phyloP scores from a whole-genome alignment of 768 basidiomycete genomes.

The Naematelia aurantialba region DNA sequence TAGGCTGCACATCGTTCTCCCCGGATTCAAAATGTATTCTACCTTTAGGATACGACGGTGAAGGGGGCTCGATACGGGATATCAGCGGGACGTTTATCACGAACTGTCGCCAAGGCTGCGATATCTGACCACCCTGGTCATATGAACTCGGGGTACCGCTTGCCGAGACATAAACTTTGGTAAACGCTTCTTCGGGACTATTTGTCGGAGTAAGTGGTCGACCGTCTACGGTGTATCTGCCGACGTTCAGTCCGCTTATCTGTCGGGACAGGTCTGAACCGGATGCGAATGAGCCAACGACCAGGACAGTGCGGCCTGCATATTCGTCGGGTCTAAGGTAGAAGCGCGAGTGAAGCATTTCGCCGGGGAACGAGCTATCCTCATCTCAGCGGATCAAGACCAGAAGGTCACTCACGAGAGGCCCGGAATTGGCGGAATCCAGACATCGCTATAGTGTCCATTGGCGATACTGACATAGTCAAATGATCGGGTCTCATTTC shows the following conservation, averaged over 20 bases:
- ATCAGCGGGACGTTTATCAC: slow-evolving; percentile 38
- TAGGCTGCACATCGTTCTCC: slow-evolving; percentile 10
- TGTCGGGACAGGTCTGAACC: slow-evolving; percentile 50
- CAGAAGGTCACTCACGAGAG: slow-evolving; percentile 29
- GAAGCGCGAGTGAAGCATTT: slow-evolving; percentile 48
- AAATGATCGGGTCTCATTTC: slow-evolving; percentile 26
- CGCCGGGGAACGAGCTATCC: slow-evolving; percentile 39
- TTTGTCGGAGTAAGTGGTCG: slow-evolving; percentile 1
- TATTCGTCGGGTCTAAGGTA: slow-evolving; percentile 43
- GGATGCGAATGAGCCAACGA: slow-evolving; percentile 51
- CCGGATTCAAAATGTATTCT: slow-evolving; percentile 41
- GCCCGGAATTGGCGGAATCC: slow-evolving; percentile 44
- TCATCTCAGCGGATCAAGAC: not conserved
- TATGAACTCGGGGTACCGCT: slow-evolving; percentile 14
- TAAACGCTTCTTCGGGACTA: slow-evolving; percentile 8
- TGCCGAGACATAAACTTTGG: slow-evolving; percentile 39
- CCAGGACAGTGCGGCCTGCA: slow-evolving; percentile 45
- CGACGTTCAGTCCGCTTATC: slow-evolving; percentile 23
- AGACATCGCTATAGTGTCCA: slow-evolving; percentile 50
- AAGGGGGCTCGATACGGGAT: slow-evolving; percentile 18
- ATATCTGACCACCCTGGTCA: slow-evolving; percentile 17
- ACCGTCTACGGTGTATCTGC: slow-evolving; percentile 4
- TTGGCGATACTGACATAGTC: slow-evolving; percentile 49
- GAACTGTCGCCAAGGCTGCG: slow-evolving; percentile 42
- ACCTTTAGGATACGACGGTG: slow-evolving; percentile 9